A percentile compares a stretch with the other conserved stretches of the same genome.
Evolutionary conservation across 202 grass and related monocot species (phyloP).

Genomic region (Bolboschoenoplectus hybrid): DNA sequence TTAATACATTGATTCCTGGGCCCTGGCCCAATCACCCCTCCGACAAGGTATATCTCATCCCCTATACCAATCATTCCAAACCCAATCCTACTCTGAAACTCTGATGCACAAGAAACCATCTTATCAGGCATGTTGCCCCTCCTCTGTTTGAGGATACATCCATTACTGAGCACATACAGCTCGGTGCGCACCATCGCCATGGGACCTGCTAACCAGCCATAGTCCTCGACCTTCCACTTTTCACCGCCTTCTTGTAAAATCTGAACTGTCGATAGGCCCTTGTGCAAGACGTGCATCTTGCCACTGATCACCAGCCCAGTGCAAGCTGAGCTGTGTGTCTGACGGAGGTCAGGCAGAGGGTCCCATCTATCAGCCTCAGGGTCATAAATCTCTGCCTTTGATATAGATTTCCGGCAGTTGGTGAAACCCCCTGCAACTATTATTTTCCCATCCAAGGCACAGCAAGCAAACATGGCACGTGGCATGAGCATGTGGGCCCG

Average conservation of each 20-base stretch:
- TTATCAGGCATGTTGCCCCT: conserved; percentile 70
- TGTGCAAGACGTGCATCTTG: conserved; percentile 95
- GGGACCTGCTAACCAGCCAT: conserved; percentile 84
- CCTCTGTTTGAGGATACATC: conserved; percentile 88
- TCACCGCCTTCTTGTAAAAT: conserved; percentile 73
- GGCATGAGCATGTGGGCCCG: conserved; percentile 76
- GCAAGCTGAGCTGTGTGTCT: conserved; percentile 87
- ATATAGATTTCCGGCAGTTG: conserved; percentile 83
- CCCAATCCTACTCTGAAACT: conserved; percentile 90
- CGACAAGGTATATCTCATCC: conserved; percentile 79
- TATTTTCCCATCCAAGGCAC: conserved; percentile 85
- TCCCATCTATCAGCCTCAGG: conserved; percentile 70
- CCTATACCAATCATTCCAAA: conserved; percentile 87
- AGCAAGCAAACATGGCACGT: conserved; percentile 93
- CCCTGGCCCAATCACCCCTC: conserved; percentile 91
- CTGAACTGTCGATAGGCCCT: conserved; percentile 80
- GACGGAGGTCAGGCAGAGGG: conserved; percentile 71
- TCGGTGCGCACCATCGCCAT: conserved; percentile 84
- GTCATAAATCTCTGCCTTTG: conserved; percentile 89
- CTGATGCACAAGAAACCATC: conserved; percentile 80
- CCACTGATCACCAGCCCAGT: conserved; percentile 79
- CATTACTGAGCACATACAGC: conserved; percentile 83
- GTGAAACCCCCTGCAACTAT: conserved; percentile 89
- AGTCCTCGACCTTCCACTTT: conserved; percentile 79
- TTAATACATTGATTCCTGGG: conserved; percentile 97